These are phyloP conservation scores for Ophiostoma australiae DNA, from an alignment of 2,329 filamentous ascomycete species.

Conservation along the genomic window DNA sequence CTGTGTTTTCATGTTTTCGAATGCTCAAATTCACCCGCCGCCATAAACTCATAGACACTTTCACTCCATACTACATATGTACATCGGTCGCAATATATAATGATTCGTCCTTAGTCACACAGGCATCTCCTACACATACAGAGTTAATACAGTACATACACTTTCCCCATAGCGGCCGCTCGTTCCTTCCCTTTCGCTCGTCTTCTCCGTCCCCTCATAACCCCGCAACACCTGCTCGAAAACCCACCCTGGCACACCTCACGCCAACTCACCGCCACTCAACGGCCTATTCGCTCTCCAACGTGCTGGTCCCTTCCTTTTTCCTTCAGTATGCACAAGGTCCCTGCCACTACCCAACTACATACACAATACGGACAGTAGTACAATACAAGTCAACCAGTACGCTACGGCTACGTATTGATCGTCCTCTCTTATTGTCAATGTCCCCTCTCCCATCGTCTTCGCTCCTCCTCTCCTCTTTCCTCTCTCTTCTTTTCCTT, in stretches of 20 bases:
- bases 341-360: neutral
- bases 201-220: conserved; percentile 16
- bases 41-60: neutral
- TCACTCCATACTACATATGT: no score
- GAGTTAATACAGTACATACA: neutral
- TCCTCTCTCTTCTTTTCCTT: neutral
- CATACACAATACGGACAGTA: no score
- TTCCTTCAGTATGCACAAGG: neutral
- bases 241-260: conserved; percentile 18
- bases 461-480: conserved; percentile 1
- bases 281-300: neutral
- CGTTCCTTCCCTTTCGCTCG: conserved; percentile 16
- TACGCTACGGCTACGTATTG: neutral
- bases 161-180: neutral
- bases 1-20: neutral
- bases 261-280: conserved; percentile 24
- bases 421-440: conserved; percentile 13
- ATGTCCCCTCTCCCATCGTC: neutral
- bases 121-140: neutral
- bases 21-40: neutral
- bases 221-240: conserved; percentile 17
- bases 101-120: no score
- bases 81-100: no score
- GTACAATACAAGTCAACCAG: neutral
- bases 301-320: neutral